Evolutionary conservation across 176 grass and related monocot species (phyloP).

Genomic region (Chrysopogon serrulatus): DNA sequence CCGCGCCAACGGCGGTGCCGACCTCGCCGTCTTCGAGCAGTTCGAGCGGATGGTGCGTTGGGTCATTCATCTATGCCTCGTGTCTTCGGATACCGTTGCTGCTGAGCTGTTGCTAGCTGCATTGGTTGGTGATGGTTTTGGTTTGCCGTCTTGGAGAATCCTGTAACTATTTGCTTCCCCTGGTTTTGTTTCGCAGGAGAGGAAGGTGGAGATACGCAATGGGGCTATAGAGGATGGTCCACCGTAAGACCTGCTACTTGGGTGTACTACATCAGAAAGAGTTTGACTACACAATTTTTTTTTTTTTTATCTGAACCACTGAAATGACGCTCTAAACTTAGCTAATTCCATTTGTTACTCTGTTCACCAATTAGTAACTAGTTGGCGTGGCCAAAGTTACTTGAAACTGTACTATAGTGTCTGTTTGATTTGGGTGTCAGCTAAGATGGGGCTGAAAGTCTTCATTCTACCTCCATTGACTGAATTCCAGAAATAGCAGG

Average conservation of each 20-base stretch:
- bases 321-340: background rate
- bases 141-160: background rate
- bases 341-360: background rate
- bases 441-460: background rate
- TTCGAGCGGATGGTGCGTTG: constrained; percentile 47
- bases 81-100: background rate
- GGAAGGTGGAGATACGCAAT: constrained; percentile 30
- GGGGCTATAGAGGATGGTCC: constrained; percentile 37
- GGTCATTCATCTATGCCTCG: background rate
- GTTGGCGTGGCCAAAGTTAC: background rate
- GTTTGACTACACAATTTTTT: background rate
- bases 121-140: background rate
- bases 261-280: background rate
- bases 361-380: background rate
- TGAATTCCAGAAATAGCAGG: background rate
- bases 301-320: background rate
- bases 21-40: constrained; percentile 64
- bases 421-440: background rate
- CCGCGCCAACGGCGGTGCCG: constrained; percentile 28
- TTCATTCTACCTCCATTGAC: background rate
- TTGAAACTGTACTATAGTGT: background rate
- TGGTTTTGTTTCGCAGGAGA: constrained; percentile 38
- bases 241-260: constrained; percentile 27
- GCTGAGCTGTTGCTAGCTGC: background rate
- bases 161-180: background rate